Base-by-base conservation (phyloP, 495 filamentous ascomycete genomes). In the Trichocladium uniseriatum region DNA sequence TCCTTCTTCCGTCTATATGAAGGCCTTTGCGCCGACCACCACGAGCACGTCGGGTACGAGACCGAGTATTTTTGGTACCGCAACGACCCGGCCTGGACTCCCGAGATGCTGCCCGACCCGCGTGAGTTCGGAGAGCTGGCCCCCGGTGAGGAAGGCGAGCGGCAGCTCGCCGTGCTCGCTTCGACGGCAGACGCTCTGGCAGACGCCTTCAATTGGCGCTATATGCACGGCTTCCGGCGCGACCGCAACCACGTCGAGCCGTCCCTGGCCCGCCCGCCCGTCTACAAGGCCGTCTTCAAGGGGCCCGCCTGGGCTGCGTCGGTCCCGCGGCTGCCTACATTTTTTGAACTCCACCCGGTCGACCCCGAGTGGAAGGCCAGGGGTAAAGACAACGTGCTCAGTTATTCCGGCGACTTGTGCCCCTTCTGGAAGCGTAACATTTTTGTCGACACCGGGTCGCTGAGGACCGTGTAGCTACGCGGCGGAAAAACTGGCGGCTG, bases 191-290 rank as follows among this genome's bases (percentile, higher is more conserved):
- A 44, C 0, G 29, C 29, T 10, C 29, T 44, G 42, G 42, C 42
- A 21, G 42, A 44, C 29, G 42, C 42, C 42, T 44, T 44, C 29
- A 44, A 44, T 15, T 44, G 42, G 42, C 42, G 42, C 42, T 35
- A 44, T 22, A 44, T 44, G 29, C 19, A 44, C 29, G 42, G 42
- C 42, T 44, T 34, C 29, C 29, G 42, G 18, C 29, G 42, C 29
- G 42, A 35, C 42, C 42, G 42, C 42, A 15, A 44, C 6, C 29
- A 44, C 42, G 42, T 35, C 28, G 42, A 44, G 29, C 42, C 15
- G 19, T 34, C 28, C 29, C 13, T 20, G 10, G 16, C 29, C 29
- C 18, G 29, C 42, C 42, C 42, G 18, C 27, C 18, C 42, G 28
- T 35, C 18, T 44, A 44, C 42, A 22, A 34, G 5, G 29, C 29